Base-by-base conservation (phyloP, 305 asterid species). In the Plantago coronopus region DNA sequence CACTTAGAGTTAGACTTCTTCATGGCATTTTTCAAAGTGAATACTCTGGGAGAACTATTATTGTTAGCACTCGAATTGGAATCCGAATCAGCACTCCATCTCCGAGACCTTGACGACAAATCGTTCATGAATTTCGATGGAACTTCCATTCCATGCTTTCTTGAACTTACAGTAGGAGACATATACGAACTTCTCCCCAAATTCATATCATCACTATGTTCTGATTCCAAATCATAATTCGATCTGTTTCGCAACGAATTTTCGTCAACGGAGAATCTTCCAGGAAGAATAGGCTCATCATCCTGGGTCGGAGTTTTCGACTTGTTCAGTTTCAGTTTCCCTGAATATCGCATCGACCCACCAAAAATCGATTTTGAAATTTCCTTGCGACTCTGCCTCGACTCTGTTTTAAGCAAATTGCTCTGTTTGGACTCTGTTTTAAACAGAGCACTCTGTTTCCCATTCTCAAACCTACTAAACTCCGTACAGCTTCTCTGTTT, bases 161-260 rank as follows among this genome's bases (percentile, higher is more conserved):
- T 75, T 11, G 98, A 91, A 47, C 96, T 91, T 48, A 67, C 66
- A 0, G 98, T 91, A 0, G 98, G 82, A 11, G 93, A 90, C 98
- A 91, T 91, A 44, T 88, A 88, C 2, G 98, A 82, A 29, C 48
- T 49, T 63, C 60, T 80, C 18, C 80, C 77, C 27, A 53, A 1
- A 1, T 25, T 2, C 34, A 40, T 63, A 7, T 16, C 48, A 21
- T 81, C 94, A 46, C 86, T 79, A 69, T 70, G 60, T 37, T 84
- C 91, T 0, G 91, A 81, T 53, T 81, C 88, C 0, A 82, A 77
- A 22, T 82, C 87, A 1, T 17, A 22, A 6, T 50, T 50, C 23
- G 12, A 25, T 10, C 72, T 71, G 65, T 76, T 69, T 15, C 79
- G 66, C 55, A 81, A 47, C 2, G 85, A 60, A 40, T 25, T 74